A percentile compares a stretch with the other conserved stretches of the same genome.
Evolutionary conservation across 2,329 filamentous ascomycete species (phyloP).

Genomic region (Knufia fluminis): DNA sequence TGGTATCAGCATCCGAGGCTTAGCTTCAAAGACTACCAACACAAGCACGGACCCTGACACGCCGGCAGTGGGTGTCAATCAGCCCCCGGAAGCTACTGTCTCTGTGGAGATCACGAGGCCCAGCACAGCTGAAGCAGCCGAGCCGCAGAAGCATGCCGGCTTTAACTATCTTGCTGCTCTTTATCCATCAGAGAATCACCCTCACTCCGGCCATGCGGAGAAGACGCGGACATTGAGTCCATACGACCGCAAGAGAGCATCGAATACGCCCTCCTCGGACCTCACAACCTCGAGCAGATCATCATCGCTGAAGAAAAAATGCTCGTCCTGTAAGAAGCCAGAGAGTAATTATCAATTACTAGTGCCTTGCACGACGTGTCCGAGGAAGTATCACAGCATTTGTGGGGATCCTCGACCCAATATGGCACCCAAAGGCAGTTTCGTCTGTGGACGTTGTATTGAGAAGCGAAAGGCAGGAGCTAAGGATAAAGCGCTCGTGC

Average conservation of each 20-base stretch:
- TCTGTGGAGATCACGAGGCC: neutral
- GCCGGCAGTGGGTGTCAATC: neutral
- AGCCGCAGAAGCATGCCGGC: neutral
- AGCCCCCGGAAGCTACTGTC: neutral
- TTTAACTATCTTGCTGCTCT: neutral
- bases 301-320: slow-evolving; percentile 9
- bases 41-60: too few species aligned
- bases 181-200: neutral
- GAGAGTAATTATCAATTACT: slow-evolving; percentile 12
- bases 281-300: slow-evolving; percentile 5
- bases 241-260: neutral
- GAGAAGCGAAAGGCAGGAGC: neutral
- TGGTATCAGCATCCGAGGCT: neutral
- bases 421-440: slow-evolving; percentile 11
- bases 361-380: slow-evolving; percentile 13
- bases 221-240: neutral
- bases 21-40: neutral
- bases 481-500: too few species aligned
- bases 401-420: slow-evolving; percentile 18
- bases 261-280: slow-evolving; percentile 2
- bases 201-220: neutral
- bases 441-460: slow-evolving; percentile 17
- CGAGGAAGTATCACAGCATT: slow-evolving; percentile 13
- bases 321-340: slow-evolving; percentile 14
- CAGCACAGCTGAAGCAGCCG: neutral